Conservation (phyloP, 192 early-diverging fungal species). For the Umbelopsis sp. region DNA sequence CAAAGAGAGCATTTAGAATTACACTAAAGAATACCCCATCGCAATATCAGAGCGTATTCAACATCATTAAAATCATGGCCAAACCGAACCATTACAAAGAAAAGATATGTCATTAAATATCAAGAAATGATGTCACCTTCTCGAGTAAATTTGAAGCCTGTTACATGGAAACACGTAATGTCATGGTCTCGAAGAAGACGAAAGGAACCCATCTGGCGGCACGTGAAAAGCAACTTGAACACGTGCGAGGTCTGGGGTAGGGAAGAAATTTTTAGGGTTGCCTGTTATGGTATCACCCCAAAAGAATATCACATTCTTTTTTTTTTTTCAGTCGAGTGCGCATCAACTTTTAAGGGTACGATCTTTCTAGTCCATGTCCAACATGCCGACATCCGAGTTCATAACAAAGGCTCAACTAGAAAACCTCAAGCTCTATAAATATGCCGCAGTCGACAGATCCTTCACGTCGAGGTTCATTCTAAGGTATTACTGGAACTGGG, state of each 20-base stretch:
- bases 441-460: constrained; percentile 86
- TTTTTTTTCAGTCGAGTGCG: not conserved
- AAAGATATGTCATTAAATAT: too few relatives aligned
- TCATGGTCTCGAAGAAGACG: too few relatives aligned
- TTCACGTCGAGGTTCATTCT: constrained; percentile 72
- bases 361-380: not conserved
- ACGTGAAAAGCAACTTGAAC: not conserved
- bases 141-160: too few relatives aligned
- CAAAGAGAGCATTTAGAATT: too few relatives aligned
- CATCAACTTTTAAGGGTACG: not conserved
- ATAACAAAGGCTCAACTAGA: constrained; percentile 29
- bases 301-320: constrained; percentile 5
- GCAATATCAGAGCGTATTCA: too few relatives aligned
- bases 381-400: not conserved
- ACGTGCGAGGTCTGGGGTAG: constrained; percentile 12
- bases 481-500: constrained; percentile 84
- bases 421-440: constrained; percentile 84
- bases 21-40: too few relatives aligned
- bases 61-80: too few relatives aligned
- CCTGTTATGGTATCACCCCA: not conserved
- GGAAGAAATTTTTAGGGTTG: not conserved
- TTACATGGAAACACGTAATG: too few relatives aligned
- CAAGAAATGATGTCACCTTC: too few relatives aligned
- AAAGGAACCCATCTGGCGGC: not conserved
- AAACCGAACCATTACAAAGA: too few relatives aligned